Evolutionary conservation across 1,284 basidiomycete species (phyloP).

Genomic region (Leccinum subatratum): DNA sequence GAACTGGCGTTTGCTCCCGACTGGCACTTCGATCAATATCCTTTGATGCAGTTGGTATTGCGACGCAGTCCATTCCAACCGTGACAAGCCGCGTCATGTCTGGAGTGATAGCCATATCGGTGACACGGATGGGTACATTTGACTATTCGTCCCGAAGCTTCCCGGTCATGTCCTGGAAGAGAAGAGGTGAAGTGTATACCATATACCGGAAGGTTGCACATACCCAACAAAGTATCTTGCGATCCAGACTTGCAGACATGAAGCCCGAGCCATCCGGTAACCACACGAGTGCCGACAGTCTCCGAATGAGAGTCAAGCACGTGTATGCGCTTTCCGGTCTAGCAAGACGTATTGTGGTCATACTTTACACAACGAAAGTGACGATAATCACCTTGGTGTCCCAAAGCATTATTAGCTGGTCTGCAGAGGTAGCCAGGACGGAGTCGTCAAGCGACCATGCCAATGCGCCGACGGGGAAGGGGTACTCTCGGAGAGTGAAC

Average conservation of each 20-base stretch:
- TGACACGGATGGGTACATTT: slow-evolving; percentile 77
- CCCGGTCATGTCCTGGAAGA: slow-evolving; percentile 66
- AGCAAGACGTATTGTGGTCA: slow-evolving; percentile 7
- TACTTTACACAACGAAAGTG: not conserved
- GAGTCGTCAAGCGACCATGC: slow-evolving; percentile 89
- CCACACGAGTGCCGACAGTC: slow-evolving; percentile 85
- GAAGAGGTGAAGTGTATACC: slow-evolving; percentile 14
- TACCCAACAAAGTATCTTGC: slow-evolving; percentile 86
- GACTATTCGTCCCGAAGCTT: slow-evolving; percentile 67
- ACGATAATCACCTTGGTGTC: slow-evolving; percentile 62
- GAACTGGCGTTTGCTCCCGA: slow-evolving; percentile 37
- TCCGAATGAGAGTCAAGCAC: slow-evolving; percentile 73
- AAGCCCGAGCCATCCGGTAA: slow-evolving; percentile 85
- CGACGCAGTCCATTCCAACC: slow-evolving; percentile 62
- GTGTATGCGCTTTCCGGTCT: slow-evolving; percentile 69
- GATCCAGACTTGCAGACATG: slow-evolving; percentile 86
- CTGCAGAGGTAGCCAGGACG: slow-evolving; percentile 75
- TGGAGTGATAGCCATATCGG: slow-evolving; percentile 83
- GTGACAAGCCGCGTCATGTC: slow-evolving; percentile 81
- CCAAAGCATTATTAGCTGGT: slow-evolving; percentile 81
- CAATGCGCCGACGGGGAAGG: slow-evolving; percentile 71
- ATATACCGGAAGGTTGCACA: slow-evolving; percentile 25
- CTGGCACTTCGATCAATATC: slow-evolving; percentile 28
- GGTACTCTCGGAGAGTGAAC: slow-evolving; percentile 68
- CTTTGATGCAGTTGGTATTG: slow-evolving; percentile 29